Base-by-base conservation (phyloP, 148 eudicot genomes). In the Nepenthes gracilis region DNA sequence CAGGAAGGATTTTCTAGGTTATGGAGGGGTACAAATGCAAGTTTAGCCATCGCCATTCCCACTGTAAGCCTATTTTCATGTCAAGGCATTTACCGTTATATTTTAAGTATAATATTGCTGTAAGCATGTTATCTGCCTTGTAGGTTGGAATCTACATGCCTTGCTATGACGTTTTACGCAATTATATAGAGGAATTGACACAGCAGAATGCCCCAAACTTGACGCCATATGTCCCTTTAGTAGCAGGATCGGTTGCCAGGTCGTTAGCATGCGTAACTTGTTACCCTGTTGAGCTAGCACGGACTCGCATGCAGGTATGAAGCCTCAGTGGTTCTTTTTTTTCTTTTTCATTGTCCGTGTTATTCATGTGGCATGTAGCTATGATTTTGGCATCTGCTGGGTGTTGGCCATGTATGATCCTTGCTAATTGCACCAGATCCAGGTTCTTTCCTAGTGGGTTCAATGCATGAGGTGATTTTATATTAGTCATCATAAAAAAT, bases 11-110 rank as follows among this genome's bases (percentile, higher is more conserved):
- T 85, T 52, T 56, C 82, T 45, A 78, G 81, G 71, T 72, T 91
- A 53, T 91, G 97, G 97, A 91, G 97, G 74, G 97, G 97, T 61
- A 91, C 97, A 59, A 83, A 71, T 83, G 97, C 93, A 52, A 87
- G 97, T 70, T 71, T 91, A 78, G 90, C 93, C 36, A 68, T 91
- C 73, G 92, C 97, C 47, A 70, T 91, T 45, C 97, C 97, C 35
- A 76, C 87, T 51, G 97, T 91, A 78, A 83, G 96, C 65, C 40
- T 52, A 43, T 63, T 32, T 8, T 35, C 36, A 8, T 55, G 12
- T 23, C 12, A 55, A 35, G 35, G 9, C 35, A 54, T 33, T 32
- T 12, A 23, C 6, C 32, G 7, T 1, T 55, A 7, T 55, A 5
- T 55, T 1, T 52, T 52, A 1, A 10, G 2, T 55, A 8, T 55